Conservation (phyloP, 108 stramenopile species). For the Bacterosira constricta region DNA sequence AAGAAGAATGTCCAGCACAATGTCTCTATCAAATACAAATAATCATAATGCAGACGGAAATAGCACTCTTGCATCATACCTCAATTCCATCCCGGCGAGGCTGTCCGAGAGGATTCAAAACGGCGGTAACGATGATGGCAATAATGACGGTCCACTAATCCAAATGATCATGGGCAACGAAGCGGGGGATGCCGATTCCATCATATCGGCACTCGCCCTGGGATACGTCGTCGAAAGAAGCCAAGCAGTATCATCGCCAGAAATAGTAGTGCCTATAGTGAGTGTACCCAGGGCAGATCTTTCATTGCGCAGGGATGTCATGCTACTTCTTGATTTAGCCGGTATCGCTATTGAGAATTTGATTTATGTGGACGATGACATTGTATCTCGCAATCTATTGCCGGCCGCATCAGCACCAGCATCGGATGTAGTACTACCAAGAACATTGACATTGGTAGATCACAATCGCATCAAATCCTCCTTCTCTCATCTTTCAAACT, state of each 20-base stretch:
- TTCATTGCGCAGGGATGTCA: conserved; percentile 35
- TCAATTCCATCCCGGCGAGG: not conserved
- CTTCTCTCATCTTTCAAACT: conserved; percentile 13
- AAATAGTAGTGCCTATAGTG: conserved; percentile 27
- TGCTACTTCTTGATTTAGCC: conserved; percentile 32
- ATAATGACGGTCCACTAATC: not conserved
- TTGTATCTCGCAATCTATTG: not conserved
- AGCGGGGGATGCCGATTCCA: conserved; percentile 87
- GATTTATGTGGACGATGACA: conserved; percentile 34
- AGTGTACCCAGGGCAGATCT: conserved; percentile 36
- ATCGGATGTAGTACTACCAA: conserved; percentile 22
- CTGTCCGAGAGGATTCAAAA: not conserved
- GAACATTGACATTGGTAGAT: conserved; percentile 79
- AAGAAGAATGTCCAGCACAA: not conserved
- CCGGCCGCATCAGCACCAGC: not conserved
- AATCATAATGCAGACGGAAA: not conserved
- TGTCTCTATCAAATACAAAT: not conserved
- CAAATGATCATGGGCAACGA: conserved; percentile 67
- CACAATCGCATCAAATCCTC: conserved; percentile 61
- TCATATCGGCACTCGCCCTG: conserved; percentile 65
- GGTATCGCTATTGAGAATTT: conserved; percentile 29
- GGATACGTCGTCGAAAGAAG: conserved; percentile 51
- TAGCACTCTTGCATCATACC: not conserved
- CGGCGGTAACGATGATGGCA: not conserved
- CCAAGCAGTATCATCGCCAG: not conserved